Conservation (phyloP, 805 yeast species). For the Nakazawaea populi region DNA sequence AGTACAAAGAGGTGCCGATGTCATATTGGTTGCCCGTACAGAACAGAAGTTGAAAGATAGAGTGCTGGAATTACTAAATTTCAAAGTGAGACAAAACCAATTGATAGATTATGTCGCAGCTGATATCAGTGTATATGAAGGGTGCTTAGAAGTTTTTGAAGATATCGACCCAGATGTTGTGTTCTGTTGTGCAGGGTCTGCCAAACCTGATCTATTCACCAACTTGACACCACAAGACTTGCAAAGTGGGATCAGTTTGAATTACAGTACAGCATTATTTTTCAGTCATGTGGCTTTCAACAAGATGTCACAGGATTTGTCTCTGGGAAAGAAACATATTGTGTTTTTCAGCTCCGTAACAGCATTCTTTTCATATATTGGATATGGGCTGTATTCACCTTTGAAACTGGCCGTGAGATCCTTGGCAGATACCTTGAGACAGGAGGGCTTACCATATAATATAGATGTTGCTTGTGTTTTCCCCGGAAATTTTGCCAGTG, state of each 20-base stretch:
- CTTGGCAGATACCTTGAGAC: conserved; percentile 71
- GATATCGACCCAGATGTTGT: conserved; percentile 60
- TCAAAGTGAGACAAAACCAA: conserved; percentile 16
- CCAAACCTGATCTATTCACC: conserved; percentile 70
- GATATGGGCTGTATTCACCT: conserved; percentile 90
- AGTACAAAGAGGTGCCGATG: conserved; percentile 50
- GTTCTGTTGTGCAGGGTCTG: conserved; percentile 83
- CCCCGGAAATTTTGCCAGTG: conserved; percentile 89
- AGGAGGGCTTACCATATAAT: conserved; percentile 66
- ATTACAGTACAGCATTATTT: conserved; percentile 69
- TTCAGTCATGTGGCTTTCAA: conserved; percentile 61
- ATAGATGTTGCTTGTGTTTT: conserved; percentile 68
- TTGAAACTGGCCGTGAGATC: conserved; percentile 77
- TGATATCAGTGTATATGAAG: conserved; percentile 56
- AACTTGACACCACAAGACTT: conserved; percentile 60
- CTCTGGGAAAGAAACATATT: conserved; percentile 29
- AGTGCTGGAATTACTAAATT: conserved; percentile 14
- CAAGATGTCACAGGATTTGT: conserved; percentile 20
- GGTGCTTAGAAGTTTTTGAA: conserved; percentile 40
- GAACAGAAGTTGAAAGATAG: conserved; percentile 43
- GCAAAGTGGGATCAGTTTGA: conserved; percentile 54
- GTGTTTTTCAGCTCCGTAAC: conserved; percentile 70
- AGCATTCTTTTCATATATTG: conserved; percentile 83
- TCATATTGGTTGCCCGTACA: conserved; percentile 75
- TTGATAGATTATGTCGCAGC: conserved; percentile 43